Evolutionary conservation across 805 yeast species (phyloP).

Genomic region (Kluyveromyces aestuarii): DNA sequence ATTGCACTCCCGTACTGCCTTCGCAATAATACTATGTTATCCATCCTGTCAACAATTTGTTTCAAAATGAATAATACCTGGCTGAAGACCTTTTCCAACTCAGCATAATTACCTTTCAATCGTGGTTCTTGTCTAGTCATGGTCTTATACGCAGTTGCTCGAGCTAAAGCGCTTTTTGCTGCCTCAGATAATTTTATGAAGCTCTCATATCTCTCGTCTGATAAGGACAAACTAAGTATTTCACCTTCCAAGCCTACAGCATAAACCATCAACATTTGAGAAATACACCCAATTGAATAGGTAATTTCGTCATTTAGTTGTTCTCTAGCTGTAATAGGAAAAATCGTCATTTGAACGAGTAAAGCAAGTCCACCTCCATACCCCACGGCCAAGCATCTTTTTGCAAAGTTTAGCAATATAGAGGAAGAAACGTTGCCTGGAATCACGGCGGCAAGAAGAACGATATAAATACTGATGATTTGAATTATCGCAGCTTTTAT

Average conservation of each 20-base stretch:
- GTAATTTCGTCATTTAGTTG: slow-evolving; percentile 36
- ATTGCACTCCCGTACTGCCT: slow-evolving; percentile 38
- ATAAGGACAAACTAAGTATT: slow-evolving; percentile 16
- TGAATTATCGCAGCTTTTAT: slow-evolving; percentile 44
- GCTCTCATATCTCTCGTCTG: slow-evolving; percentile 25
- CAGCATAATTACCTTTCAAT: slow-evolving; percentile 37
- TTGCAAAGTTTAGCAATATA: slow-evolving; percentile 37
- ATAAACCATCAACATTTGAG: slow-evolving; percentile 31
- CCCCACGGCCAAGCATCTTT: slow-evolving; percentile 41
- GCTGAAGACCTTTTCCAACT: slow-evolving; percentile 31
- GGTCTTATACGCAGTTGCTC: slow-evolving; percentile 34
- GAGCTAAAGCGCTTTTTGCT: slow-evolving; percentile 31
- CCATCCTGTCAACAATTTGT: slow-evolving; percentile 39
- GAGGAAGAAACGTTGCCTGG: slow-evolving; percentile 32
- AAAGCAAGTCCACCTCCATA: slow-evolving; percentile 42
- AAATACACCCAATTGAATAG: slow-evolving; percentile 31
- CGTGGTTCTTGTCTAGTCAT: slow-evolving; percentile 40
- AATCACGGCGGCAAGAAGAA: slow-evolving; percentile 35
- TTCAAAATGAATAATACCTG: slow-evolving; percentile 38
- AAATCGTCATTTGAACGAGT: slow-evolving; percentile 35
- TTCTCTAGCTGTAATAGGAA: slow-evolving; percentile 41
- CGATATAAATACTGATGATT: slow-evolving; percentile 38
- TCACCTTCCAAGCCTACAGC: slow-evolving; percentile 36
- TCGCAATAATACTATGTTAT: slow-evolving; percentile 36
- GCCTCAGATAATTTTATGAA: slow-evolving; percentile 28